phyloP scores from a whole-genome alignment of 331 rosid genomes.

The Malus hybrid region DNA sequence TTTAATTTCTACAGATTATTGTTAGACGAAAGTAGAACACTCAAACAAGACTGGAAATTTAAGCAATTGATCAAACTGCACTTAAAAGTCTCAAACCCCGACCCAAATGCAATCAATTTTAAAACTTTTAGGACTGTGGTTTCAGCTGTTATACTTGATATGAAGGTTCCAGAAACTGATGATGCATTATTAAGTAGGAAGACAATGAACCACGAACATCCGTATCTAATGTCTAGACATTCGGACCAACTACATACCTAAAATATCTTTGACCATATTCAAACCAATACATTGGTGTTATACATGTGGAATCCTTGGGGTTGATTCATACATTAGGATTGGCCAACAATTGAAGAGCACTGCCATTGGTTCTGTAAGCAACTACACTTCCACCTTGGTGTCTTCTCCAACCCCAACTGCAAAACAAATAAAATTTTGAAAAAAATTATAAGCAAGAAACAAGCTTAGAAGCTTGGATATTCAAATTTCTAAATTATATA shows the following conservation, averaged over 20 bases:
- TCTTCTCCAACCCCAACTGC: conserved; percentile 69
- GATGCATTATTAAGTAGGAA: background rate
- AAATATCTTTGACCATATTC: conserved; percentile 26
- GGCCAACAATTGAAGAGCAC: conserved; percentile 56
- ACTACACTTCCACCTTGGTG: conserved; percentile 35
- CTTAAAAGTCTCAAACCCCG: background rate
- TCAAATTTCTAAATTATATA: background rate
- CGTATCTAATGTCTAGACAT: background rate
- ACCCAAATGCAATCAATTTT: background rate
- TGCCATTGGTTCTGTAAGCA: conserved; percentile 49
- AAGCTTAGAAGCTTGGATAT: background rate
- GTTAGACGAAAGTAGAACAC: background rate
- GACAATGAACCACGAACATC: background rate
- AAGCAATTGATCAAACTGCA: background rate
- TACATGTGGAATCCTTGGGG: conserved; percentile 34
- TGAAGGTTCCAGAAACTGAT: background rate
- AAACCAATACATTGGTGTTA: conserved; percentile 29
- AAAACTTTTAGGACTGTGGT: background rate
- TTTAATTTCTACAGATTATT: background rate
- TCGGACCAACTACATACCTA: conserved; percentile 32
- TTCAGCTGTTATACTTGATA: background rate
- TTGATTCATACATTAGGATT: conserved; percentile 59
- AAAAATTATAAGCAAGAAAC: conserved; percentile 8
- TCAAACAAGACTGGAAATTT: background rate
- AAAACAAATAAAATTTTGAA: conserved; percentile 14